These are phyloP conservation scores for Pseudocercospora crystallina DNA, from an alignment of 2,329 filamentous ascomycete species.

Conservation along the genomic window DNA sequence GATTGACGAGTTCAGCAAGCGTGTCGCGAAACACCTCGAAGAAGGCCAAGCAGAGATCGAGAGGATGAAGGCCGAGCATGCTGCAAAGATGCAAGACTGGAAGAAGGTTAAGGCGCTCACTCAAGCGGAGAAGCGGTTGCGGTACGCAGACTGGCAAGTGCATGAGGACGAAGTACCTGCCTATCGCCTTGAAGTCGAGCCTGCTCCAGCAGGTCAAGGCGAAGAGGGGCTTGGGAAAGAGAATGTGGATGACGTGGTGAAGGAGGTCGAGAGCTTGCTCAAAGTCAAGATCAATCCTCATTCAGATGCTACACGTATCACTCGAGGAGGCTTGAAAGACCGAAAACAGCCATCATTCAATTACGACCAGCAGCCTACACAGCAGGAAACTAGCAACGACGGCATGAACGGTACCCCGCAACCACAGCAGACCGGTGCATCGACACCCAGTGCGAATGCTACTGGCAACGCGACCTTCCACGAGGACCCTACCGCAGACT, in stretches of 20 bases:
- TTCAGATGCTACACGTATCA: conserved; percentile 30
- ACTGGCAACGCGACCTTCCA: conserved; percentile 11
- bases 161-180: conserved; percentile 32
- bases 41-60: conserved; percentile 80
- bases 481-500: conserved; percentile 9
- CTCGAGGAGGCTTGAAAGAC: conserved; percentile 38
- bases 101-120: conserved; percentile 68
- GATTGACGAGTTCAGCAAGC: conserved; percentile 78
- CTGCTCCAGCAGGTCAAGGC: conserved; percentile 40
- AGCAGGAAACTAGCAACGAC: conserved; percentile 11
- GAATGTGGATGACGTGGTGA: conserved; percentile 70
- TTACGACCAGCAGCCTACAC: conserved; percentile 11
- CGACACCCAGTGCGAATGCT: conserved; percentile 49
- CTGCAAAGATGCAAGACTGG: conserved; percentile 72
- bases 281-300: conserved; percentile 59
- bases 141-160: conserved; percentile 59
- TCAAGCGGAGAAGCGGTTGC: conserved; percentile 73
- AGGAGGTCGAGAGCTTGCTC: conserved; percentile 70
- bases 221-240: conserved; percentile 39
- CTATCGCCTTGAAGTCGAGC: conserved; percentile 50
- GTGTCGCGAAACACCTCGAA: conserved; percentile 69
- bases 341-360: conserved; percentile 21
- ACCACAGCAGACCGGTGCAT: conserved; percentile 45
- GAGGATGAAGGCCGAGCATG: conserved; percentile 77
- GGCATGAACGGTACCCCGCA: conserved; percentile 9